Conservation (phyloP, 2,329 filamentous ascomycete genomes). For the Sclerotinia minor region DNA sequence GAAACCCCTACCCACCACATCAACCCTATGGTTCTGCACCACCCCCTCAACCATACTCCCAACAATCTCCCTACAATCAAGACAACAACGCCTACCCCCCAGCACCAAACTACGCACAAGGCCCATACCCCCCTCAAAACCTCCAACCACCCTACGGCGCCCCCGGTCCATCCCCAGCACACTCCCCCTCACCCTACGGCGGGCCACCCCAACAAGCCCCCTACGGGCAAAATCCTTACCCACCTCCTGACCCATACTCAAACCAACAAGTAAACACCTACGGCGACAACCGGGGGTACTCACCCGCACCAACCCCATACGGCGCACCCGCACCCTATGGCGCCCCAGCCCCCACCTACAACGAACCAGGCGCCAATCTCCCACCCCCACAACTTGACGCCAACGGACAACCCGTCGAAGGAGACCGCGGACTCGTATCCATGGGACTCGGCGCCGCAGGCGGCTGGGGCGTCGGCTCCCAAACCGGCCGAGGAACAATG, state of each 20-base stretch:
- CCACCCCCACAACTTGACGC: constrained; percentile 10
- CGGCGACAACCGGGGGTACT: not conserved
- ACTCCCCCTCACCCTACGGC: not conserved
- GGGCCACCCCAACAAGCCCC: constrained; percentile 4
- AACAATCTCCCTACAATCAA: constrained; percentile 11
- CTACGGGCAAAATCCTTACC: constrained; percentile 5
- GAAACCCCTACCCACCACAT: constrained; percentile 5
- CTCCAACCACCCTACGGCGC: constrained; percentile 16
- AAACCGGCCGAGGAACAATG: constrained; percentile 12
- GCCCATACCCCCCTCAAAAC: constrained; percentile 2
- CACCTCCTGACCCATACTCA: constrained; percentile 1
- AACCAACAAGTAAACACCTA: constrained; percentile 18
- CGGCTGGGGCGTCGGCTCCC: constrained; percentile 6
- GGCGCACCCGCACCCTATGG: constrained; percentile 6
- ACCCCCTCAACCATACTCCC: constrained; percentile 17
- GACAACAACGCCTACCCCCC: constrained; percentile 17
- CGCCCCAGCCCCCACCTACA: constrained; percentile 5
- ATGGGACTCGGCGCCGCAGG: constrained; percentile 22
- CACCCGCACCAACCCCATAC: constrained; percentile 4
- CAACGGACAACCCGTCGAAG: constrained; percentile 16
- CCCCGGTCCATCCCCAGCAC: constrained; percentile 13
- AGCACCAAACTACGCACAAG: not conserved
- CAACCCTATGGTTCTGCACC: constrained; percentile 11
- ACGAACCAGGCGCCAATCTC: constrained; percentile 16
- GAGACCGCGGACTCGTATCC: constrained; percentile 15